These are phyloP conservation scores for Tricholoma matsutake DNA, from an alignment of 768 basidiomycete species.

Conservation along the genomic window DNA sequence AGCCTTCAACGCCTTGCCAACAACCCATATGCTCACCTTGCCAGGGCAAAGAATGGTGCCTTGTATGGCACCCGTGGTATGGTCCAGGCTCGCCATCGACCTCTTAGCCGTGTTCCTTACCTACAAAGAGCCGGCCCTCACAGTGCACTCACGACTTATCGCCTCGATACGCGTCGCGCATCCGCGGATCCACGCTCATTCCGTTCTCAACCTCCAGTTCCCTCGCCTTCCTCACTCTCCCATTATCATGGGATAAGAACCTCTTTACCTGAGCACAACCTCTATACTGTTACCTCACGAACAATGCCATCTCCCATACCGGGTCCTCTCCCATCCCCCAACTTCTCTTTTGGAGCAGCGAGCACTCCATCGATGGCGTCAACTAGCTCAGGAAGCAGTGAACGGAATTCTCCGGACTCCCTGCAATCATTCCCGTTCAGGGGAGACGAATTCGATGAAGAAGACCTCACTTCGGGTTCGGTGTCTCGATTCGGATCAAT, in stretches of 20 bases:
- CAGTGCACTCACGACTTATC: constrained; percentile 31
- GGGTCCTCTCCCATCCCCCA: constrained; percentile 59
- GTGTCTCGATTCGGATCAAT: constrained; percentile 61
- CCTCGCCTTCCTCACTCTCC: constrained; percentile 43
- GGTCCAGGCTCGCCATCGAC: constrained; percentile 30
- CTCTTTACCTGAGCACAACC: constrained; percentile 48
- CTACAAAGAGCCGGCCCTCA: constrained; percentile 17
- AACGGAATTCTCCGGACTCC: constrained; percentile 55
- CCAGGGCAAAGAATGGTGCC: constrained; percentile 50
- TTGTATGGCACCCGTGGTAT: constrained; percentile 39
- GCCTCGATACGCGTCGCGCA: constrained; percentile 37
- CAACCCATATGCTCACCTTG: constrained; percentile 49
- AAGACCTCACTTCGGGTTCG: constrained; percentile 42
- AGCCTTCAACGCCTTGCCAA: constrained; percentile 46
- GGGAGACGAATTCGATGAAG: constrained; percentile 52
- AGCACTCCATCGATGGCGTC: constrained; percentile 49
- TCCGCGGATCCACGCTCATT: constrained; percentile 39
- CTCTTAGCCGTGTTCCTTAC: constrained; percentile 24
- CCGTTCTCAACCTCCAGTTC: constrained; percentile 31
- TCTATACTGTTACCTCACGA: constrained; percentile 48
- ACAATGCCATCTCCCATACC: constrained; percentile 41
- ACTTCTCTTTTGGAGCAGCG: constrained; percentile 63
- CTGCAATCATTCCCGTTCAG: constrained; percentile 44
- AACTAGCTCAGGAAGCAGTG: constrained; percentile 46
- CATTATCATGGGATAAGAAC: constrained; percentile 41